A percentile compares a stretch with the other conserved stretches of the same genome.
Evolutionary conservation across 805 yeast species (phyloP).

Genomic region (Lipomyces spencermartinsiae): DNA sequence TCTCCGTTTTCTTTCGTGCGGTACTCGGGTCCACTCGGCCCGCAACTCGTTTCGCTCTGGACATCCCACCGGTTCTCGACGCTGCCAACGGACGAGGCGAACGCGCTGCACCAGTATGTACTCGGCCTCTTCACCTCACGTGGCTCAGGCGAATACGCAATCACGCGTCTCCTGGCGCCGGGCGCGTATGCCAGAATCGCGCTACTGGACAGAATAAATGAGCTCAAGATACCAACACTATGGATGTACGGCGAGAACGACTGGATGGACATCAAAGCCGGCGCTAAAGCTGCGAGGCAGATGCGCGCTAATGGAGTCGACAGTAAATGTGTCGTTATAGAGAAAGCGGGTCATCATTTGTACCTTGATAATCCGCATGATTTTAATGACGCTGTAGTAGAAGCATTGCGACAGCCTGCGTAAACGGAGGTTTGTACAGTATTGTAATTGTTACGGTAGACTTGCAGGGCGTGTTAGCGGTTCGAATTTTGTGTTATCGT

Average conservation of each 20-base stretch:
- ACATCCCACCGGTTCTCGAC: slow-evolving; percentile 77
- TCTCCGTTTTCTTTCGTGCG: slow-evolving; percentile 87
- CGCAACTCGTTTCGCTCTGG: slow-evolving; percentile 89
- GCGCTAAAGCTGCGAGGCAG: slow-evolving; percentile 46
- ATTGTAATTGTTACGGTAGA: not conserved
- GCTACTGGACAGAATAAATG: slow-evolving; percentile 57
- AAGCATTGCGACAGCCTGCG: not conserved
- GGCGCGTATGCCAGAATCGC: slow-evolving; percentile 91
- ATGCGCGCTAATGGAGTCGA: slow-evolving; percentile 38
- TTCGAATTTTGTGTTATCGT: not conserved
- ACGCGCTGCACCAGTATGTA: slow-evolving; percentile 73
- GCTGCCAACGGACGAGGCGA: slow-evolving; percentile 53
- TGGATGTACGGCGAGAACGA: slow-evolving; percentile 88
- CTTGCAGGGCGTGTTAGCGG: not conserved
- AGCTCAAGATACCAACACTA: slow-evolving; percentile 62
- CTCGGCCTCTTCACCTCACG: slow-evolving; percentile 82
- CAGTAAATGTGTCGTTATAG: slow-evolving; percentile 48
- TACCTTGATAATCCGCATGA: slow-evolving; percentile 65
- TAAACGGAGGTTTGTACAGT: not conserved
- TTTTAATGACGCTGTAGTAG: slow-evolving; percentile 52
- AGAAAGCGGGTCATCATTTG: slow-evolving; percentile 74
- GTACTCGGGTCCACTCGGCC: slow-evolving; percentile 79
- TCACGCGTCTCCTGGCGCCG: slow-evolving; percentile 82
- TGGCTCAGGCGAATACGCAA: slow-evolving; percentile 93
- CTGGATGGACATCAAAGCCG: slow-evolving; percentile 65